Conservation (phyloP, 2,329 filamentous ascomycete genomes). For the Falciphora oryzae region DNA sequence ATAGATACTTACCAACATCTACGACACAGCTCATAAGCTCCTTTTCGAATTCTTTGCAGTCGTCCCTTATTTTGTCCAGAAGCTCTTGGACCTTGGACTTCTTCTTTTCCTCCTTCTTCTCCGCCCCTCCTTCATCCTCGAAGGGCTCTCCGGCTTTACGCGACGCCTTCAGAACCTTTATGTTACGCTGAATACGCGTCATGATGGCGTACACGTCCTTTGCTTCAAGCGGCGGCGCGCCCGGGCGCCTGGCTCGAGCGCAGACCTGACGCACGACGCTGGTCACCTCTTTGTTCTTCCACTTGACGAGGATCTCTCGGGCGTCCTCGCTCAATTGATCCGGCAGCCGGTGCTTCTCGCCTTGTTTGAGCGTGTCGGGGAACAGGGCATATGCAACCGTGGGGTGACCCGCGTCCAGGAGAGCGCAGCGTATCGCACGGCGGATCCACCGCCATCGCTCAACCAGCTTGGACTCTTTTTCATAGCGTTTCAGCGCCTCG, state of each 20-base stretch:
- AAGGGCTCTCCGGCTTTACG: background rate
- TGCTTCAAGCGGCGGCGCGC: background rate
- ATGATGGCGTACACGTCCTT: background rate
- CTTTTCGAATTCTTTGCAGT: background rate
- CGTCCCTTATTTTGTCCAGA: background rate
- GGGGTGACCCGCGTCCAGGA: background rate
- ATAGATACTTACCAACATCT: slow-evolving; percentile 1
- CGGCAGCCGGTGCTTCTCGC: background rate
- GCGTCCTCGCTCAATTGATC: background rate
- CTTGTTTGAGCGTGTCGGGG: too few species aligned
- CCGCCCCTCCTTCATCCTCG: background rate
- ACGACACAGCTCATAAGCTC: background rate
- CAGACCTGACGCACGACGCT: slow-evolving; percentile 4
- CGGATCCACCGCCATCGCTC: background rate
- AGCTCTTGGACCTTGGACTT: slow-evolving; percentile 1
- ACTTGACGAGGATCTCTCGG: slow-evolving; percentile 3
- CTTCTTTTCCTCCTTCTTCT: background rate
- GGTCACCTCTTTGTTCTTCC: background rate
- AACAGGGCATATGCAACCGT: background rate
- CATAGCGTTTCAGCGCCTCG: background rate
- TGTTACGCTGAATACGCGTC: background rate
- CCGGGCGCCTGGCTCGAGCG: background rate
- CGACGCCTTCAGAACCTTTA: background rate
- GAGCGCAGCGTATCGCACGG: background rate
- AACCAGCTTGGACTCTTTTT: background rate